These are phyloP conservation scores for Berberis thunbergii DNA, from an alignment of 164 flowering plant genomes.

Conservation along the genomic window DNA sequence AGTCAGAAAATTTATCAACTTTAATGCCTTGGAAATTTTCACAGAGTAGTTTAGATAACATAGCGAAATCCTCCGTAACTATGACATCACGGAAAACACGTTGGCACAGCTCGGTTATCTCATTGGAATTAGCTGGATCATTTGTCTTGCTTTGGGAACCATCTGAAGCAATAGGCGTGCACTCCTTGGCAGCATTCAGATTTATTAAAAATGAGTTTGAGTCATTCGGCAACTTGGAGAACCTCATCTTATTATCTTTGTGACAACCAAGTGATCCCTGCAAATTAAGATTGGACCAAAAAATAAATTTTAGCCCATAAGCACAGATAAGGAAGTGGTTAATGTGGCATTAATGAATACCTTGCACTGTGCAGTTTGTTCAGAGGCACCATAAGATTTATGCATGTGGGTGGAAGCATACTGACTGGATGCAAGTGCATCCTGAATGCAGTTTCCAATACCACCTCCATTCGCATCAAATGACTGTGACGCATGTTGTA, in stretches of 20 bases:
- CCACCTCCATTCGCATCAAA: no score
- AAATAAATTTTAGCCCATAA: not conserved
- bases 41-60: constrained; percentile 46
- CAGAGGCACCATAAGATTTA: constrained; percentile 2
- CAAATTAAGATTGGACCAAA: constrained; percentile 9
- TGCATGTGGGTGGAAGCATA: constrained; percentile 8
- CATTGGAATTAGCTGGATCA: constrained; percentile 11
- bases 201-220: not conserved
- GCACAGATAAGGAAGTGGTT: not conserved
- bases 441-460: constrained; percentile 20
- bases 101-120: constrained; percentile 33
- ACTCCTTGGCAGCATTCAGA: constrained; percentile 10
- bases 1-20: constrained; percentile 36
- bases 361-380: constrained; percentile 2
- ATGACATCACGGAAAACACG: constrained; percentile 36
- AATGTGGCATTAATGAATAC: not conserved
- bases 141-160: constrained; percentile 15
- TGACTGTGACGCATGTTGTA: no score
- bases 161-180: constrained; percentile 9
- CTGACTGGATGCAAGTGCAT: constrained; percentile 24
- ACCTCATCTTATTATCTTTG: constrained; percentile 7
- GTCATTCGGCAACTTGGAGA: constrained; percentile 8
- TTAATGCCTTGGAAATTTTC: constrained; percentile 32
- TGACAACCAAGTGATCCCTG: constrained; percentile 25
- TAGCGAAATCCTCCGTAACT: constrained; percentile 50